Evolutionary conservation across 306 rosid species (phyloP).

Genomic region (barrel medic (Medicago truncatula)): DNA sequence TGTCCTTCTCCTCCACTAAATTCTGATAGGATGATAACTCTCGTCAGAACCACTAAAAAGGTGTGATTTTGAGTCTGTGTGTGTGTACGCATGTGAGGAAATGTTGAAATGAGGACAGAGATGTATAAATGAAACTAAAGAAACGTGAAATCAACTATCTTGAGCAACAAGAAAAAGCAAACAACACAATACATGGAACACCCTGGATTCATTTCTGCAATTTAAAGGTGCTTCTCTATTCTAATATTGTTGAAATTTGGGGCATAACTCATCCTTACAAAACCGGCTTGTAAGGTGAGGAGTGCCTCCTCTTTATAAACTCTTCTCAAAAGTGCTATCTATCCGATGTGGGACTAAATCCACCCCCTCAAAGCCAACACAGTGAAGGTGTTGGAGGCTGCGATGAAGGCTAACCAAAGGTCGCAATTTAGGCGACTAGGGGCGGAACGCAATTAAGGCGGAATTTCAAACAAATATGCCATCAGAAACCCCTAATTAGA

Average conservation of each 20-base stretch:
- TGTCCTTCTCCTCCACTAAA: conserved; percentile 93
- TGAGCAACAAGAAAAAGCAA: not conserved
- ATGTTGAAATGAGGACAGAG: not conserved
- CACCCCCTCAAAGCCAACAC: no score
- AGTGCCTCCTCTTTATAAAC: no score
- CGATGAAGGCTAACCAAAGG: no score
- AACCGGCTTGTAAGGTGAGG: no score
- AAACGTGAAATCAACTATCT: conserved; percentile 11
- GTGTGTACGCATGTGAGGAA: not conserved
- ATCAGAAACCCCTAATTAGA: not conserved
- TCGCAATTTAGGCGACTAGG: no score
- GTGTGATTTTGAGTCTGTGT: not conserved
- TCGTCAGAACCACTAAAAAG: conserved; percentile 40
- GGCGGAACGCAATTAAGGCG: no score
- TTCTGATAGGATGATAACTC: conserved; percentile 54
- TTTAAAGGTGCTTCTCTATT: conserved; percentile 24
- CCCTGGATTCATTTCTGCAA: not conserved
- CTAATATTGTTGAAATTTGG: no score
- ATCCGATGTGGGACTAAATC: no score
- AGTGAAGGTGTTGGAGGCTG: no score
- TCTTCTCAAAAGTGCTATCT: no score
- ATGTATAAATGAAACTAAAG: conserved; percentile 15
- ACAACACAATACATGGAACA: conserved; percentile 9
- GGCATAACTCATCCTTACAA: no score
- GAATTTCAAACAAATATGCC: no score